Evolutionary conservation across 139 green algal species (phyloP).

Genomic region (Closterium sp.): DNA sequence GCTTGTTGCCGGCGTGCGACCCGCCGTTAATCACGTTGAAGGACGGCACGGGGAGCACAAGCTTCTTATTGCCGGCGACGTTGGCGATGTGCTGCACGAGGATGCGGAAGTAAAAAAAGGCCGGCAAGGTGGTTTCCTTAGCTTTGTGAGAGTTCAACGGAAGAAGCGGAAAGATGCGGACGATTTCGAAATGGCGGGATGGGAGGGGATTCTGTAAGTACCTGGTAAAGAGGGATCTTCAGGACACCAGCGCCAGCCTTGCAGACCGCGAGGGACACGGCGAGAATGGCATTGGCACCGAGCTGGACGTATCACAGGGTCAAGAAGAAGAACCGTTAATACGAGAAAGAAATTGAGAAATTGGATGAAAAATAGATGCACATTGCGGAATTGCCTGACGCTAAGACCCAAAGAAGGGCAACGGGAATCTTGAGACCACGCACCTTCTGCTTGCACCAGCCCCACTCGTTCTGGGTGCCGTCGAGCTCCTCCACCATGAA

Average conservation of each 20-base stretch:
- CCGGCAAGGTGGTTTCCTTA: too few species aligned
- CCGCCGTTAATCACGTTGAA: conserved; percentile 99
- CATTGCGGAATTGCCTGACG: too few species aligned
- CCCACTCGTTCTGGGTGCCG: conserved; percentile 92
- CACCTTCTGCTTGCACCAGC: conserved; percentile 54
- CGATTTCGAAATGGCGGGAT: too few species aligned
- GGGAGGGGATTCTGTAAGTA: not conserved
- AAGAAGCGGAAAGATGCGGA: too few species aligned
- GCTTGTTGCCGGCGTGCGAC: conserved; percentile 93
- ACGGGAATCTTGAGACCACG: too few species aligned
- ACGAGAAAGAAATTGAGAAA: not conserved
- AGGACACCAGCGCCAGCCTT: conserved; percentile 95
- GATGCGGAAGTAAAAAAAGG: not conserved
- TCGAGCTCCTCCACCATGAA: conserved; percentile 92
- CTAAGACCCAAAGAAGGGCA: too few species aligned
- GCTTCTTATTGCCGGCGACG: conserved; percentile 56
- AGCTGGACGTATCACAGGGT: conserved; percentile 58
- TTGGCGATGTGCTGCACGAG: conserved; percentile 60
- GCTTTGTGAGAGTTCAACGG: too few species aligned
- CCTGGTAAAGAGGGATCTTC: conserved; percentile 89
- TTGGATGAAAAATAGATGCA: not conserved
- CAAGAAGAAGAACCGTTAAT: not conserved
- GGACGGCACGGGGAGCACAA: conserved; percentile 86
- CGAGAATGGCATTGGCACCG: conserved; percentile 98
- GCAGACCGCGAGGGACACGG: conserved; percentile 90